Conservation (phyloP, 116 monocot genomes). For the Posidonia oceanica region DNA sequence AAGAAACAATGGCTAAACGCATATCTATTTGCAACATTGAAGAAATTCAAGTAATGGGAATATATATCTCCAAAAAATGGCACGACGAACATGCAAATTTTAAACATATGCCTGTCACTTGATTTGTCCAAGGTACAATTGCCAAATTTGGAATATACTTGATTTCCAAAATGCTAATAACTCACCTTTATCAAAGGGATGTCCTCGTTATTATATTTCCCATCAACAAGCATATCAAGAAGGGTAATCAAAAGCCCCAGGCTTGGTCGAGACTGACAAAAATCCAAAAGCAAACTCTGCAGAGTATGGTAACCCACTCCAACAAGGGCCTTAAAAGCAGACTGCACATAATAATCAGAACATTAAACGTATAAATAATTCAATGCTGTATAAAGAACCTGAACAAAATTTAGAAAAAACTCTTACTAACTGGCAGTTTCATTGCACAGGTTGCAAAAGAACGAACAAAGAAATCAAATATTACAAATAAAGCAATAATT, state of each 20-base stretch:
- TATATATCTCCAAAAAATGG: too few species aligned
- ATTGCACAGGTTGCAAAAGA: too few species aligned
- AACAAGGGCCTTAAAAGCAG: slow-evolving; percentile 68
- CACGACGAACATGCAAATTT: too few species aligned
- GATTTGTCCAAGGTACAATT: not conserved
- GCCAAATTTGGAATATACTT: not conserved
- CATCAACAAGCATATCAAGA: slow-evolving; percentile 99
- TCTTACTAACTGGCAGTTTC: too few species aligned
- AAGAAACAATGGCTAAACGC: too few species aligned
- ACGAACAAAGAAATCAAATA: too few species aligned
- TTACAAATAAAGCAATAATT: too few species aligned
- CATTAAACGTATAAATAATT: not conserved
- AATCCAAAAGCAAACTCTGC: slow-evolving; percentile 84
- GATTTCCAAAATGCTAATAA: not conserved
- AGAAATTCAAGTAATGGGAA: too few species aligned
- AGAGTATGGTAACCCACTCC: slow-evolving; percentile 95
- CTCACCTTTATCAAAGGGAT: slow-evolving; percentile 59
- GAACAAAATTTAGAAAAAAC: slow-evolving; percentile 2
- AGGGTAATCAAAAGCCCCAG: slow-evolving; percentile 64
- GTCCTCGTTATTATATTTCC: slow-evolving; percentile 42
- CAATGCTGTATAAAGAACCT: not conserved
- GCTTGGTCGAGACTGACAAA: slow-evolving; percentile 68
- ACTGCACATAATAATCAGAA: slow-evolving; percentile 31
- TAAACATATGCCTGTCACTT: not conserved
- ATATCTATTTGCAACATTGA: too few species aligned